phyloP scores from a whole-genome alignment of 2,329 filamentous ascomycete genomes.

The Parastagonospora nodorum region DNA sequence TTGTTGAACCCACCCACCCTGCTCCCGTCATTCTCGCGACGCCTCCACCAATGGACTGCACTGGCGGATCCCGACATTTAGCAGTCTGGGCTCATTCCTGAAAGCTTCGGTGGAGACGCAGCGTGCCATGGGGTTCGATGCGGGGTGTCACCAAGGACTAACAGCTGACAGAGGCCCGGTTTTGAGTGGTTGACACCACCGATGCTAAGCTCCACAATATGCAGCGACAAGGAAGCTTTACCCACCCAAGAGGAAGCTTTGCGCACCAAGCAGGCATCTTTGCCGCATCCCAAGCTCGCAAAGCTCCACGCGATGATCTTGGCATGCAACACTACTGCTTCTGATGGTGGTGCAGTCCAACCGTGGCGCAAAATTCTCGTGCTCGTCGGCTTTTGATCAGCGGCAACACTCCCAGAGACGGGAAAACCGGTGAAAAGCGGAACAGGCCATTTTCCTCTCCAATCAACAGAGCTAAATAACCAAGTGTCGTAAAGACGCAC shows the following conservation, averaged over 20 bases:
- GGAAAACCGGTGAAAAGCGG: no score
- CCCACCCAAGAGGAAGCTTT: neutral
- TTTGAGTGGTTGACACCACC: neutral
- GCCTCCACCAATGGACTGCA: no score
- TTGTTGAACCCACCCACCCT: no score
- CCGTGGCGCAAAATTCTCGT: neutral
- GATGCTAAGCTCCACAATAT: conserved; percentile 15
- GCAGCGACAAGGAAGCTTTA: conserved; percentile 18
- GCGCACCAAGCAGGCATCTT: conserved; percentile 19
- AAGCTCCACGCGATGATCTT: conserved; percentile 12
- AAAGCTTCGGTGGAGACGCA: neutral
- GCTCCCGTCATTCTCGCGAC: no score
- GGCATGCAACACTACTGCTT: conserved; percentile 18
- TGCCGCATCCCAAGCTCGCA: conserved; percentile 19
- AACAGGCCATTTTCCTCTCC: no score
- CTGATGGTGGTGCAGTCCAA: neutral
- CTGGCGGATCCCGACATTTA: no score
- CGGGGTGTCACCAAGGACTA: conserved; percentile 5
- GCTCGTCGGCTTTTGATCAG: neutral
- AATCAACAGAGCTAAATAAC: no score
- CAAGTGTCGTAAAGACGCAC: no score
- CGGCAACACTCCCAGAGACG: neutral
- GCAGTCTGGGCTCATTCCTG: no score
- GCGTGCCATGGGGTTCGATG: neutral
- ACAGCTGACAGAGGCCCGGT: neutral